These are phyloP conservation scores for Primulina eburnea DNA, from an alignment of 257 asterid genomes.

Conservation along the genomic window DNA sequence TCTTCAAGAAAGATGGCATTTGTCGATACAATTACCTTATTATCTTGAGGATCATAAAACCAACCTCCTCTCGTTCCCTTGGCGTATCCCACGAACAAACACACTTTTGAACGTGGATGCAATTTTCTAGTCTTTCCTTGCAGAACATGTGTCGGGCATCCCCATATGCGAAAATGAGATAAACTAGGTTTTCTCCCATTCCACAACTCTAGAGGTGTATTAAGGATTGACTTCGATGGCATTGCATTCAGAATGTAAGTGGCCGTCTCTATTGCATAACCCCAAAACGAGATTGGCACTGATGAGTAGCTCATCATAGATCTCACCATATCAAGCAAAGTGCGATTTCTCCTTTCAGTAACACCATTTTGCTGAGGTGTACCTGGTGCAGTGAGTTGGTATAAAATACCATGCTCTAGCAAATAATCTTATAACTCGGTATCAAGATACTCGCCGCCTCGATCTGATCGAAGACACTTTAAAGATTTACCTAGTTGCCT, in stretches of 20 bases:
- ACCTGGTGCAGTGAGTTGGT: neutral
- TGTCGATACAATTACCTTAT: neutral
- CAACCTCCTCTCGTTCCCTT: neutral
- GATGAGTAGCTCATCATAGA: neutral
- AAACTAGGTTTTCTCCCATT: neutral
- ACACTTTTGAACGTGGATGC: neutral
- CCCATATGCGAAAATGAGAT: neutral
- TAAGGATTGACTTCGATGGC: neutral
- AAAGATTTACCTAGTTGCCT: neutral
- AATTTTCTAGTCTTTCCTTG: neutral
- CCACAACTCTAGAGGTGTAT: neutral
- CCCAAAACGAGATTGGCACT: neutral
- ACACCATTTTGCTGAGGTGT: neutral
- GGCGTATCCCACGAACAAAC: neutral
- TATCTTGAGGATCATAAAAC: neutral
- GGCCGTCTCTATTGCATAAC: neutral
- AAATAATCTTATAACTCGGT: neutral
- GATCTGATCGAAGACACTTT: neutral
- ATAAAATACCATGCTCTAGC: neutral
- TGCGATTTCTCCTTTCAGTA: neutral
- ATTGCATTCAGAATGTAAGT: neutral
- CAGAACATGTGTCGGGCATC: neutral
- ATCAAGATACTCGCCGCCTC: neutral
- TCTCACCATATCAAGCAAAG: neutral
- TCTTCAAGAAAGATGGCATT: neutral